Evolutionary conservation across 2,329 filamentous ascomycete genomes (phyloP).

Genomic region (Cercospora sp.): DNA sequence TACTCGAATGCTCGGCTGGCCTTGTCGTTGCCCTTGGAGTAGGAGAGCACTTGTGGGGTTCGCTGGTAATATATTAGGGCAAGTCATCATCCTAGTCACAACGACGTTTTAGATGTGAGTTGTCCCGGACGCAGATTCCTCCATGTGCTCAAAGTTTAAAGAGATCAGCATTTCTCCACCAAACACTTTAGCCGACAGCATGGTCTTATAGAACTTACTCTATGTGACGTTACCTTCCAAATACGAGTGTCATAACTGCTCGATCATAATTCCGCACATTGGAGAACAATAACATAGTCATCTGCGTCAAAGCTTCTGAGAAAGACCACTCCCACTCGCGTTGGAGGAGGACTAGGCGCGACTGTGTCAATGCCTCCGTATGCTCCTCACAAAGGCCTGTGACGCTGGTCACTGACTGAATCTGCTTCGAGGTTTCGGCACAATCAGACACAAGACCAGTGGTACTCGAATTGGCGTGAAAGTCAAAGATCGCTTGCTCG

Average conservation of each 20-base stretch:
- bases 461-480: not conserved
- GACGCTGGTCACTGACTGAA: not conserved
- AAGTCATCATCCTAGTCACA: too few species aligned
- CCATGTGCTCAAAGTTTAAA: not conserved
- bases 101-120: not conserved
- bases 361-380: not conserved
- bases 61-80: too few species aligned
- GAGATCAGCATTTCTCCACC: not conserved
- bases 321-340: not conserved
- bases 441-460: not conserved
- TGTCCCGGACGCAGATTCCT: not conserved
- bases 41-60: not conserved
- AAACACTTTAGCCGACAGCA: not conserved
- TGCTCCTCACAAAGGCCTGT: not conserved
- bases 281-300: not conserved
- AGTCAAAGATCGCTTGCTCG: too few species aligned
- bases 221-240: not conserved
- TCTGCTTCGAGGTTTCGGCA: not conserved
- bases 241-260: too few species aligned
- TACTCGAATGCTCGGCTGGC: not conserved
- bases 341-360: not conserved
- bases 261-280: too few species aligned
- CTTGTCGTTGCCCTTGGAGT: not conserved
- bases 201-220: not conserved
- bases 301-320: not conserved